A percentile compares a stretch with the other conserved stretches of the same genome.
Conservation (phyloP, 108 stramenopile species). For the Nitzschia sp. region DNA sequence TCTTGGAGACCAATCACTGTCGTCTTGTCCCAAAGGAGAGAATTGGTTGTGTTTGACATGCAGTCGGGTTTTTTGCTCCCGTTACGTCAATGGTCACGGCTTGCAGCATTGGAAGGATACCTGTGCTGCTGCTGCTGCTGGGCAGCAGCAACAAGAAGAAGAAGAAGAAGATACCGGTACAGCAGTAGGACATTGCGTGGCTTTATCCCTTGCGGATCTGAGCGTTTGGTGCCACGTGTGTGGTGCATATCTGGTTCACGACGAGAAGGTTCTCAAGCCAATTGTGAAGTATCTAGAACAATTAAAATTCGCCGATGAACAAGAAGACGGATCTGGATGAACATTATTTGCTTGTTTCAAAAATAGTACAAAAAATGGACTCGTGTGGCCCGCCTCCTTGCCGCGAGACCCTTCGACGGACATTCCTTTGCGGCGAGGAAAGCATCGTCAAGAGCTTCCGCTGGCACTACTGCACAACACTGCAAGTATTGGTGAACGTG, state of each 20-base stretch:
- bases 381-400: too few relatives aligned
- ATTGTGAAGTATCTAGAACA: constrained; percentile 21
- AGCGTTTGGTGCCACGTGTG: constrained; percentile 84
- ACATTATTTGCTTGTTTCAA: too few relatives aligned
- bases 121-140: not conserved
- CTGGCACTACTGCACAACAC: too few relatives aligned
- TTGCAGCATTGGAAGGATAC: constrained; percentile 63
- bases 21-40: constrained; percentile 50
- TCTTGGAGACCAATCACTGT: not conserved
- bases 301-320: too few relatives aligned
- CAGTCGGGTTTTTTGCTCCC: constrained; percentile 56
- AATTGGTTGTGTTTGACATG: constrained; percentile 81
- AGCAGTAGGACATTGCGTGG: constrained; percentile 55
- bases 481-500: too few relatives aligned
- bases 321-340: too few relatives aligned
- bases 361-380: too few relatives aligned
- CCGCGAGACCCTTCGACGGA: too few relatives aligned
- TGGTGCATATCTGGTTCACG: constrained; percentile 45
- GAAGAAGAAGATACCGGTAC: not conserved
- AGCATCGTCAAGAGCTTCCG: too few relatives aligned
- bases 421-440: too few relatives aligned
- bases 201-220: constrained; percentile 68
- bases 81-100: constrained; percentile 79
- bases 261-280: constrained; percentile 31
- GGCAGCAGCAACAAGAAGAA: too few relatives aligned